Conservation (phyloP, 2,329 filamentous ascomycete genomes). For the Aspergillus versicolor region DNA sequence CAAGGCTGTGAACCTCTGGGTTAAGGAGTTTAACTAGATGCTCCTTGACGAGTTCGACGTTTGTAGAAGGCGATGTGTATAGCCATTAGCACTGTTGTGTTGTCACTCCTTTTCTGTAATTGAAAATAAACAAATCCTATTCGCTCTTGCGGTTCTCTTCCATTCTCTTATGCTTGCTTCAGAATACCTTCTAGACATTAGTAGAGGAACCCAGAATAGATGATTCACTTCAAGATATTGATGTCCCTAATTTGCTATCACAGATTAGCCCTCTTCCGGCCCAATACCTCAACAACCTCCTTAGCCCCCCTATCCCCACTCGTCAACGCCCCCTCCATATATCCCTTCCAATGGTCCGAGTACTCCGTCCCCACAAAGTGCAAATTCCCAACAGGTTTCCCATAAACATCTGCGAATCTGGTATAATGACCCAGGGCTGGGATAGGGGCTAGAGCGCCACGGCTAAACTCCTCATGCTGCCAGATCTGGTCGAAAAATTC, state of each 20-base stretch:
- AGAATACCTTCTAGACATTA: no score
- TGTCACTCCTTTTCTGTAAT: no score
- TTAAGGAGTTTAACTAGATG: conserved; percentile 24
- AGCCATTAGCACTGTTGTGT: no score
- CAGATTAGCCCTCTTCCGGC: neutral
- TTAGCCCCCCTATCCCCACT: conserved; percentile 50
- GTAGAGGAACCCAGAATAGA: no score
- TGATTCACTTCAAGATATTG: no score
- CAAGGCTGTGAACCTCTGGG: conserved; percentile 19
- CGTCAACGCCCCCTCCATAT: conserved; percentile 59
- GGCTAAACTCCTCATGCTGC: conserved; percentile 30
- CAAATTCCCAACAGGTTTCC: conserved; percentile 37
- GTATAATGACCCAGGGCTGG: conserved; percentile 32
- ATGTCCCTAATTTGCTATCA: no score
- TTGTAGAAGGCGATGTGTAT: no score
- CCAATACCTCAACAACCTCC: conserved; percentile 39
- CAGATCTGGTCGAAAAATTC: conserved; percentile 30
- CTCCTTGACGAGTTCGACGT: neutral
- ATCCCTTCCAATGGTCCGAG: conserved; percentile 55
- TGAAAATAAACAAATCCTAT: no score
- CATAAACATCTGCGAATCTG: conserved; percentile 25
- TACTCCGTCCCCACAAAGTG: conserved; percentile 59
- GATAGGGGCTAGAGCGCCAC: conserved; percentile 42
- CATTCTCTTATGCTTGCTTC: no score
- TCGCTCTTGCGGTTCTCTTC: no score